phyloP scores from a whole-genome alignment of 2,329 filamentous ascomycete genomes.

The Paecilomyces formosus region DNA sequence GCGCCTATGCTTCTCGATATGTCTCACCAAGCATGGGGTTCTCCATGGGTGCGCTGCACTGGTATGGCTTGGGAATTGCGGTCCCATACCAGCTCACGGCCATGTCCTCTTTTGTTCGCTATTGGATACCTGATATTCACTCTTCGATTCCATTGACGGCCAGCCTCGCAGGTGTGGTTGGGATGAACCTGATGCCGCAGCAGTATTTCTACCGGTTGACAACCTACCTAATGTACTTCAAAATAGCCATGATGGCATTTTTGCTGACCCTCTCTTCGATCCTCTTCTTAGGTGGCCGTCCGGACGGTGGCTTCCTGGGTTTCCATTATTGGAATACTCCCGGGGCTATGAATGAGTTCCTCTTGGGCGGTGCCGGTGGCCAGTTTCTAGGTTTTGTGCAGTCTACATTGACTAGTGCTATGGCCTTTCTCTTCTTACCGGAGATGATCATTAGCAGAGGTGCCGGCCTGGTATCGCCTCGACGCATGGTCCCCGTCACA shows the following conservation, averaged over 20 bases:
- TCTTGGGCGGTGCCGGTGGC: conserved; percentile 39
- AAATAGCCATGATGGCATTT: conserved; percentile 46
- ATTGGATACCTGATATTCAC: conserved; percentile 45
- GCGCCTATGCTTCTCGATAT: conserved; percentile 36
- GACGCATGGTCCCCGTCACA: conserved; percentile 53
- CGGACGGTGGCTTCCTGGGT: conserved; percentile 43
- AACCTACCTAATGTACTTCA: conserved; percentile 47
- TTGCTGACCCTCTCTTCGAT: conserved; percentile 47
- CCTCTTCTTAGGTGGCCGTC: conserved; percentile 51
- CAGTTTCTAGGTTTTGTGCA: conserved; percentile 46
- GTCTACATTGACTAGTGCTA: conserved; percentile 44
- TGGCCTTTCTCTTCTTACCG: conserved; percentile 49
- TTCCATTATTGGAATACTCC: conserved; percentile 47
- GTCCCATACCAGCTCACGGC: conserved; percentile 57
- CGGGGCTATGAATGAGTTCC: conserved; percentile 42
- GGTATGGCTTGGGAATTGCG: conserved; percentile 41
- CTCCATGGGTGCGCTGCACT: conserved; percentile 39
- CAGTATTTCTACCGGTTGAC: conserved; percentile 46
- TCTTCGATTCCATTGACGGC: conserved; percentile 48
- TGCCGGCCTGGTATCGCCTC: conserved; percentile 52
- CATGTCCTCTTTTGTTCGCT: conserved; percentile 57
- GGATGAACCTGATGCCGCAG: conserved; percentile 42
- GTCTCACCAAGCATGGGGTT: conserved; percentile 36
- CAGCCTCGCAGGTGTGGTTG: conserved; percentile 51
- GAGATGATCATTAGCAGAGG: conserved; percentile 50